These are phyloP conservation scores for Patellaria atrata DNA, from an alignment of 495 filamentous ascomycete genomes.

Conservation along the genomic window DNA sequence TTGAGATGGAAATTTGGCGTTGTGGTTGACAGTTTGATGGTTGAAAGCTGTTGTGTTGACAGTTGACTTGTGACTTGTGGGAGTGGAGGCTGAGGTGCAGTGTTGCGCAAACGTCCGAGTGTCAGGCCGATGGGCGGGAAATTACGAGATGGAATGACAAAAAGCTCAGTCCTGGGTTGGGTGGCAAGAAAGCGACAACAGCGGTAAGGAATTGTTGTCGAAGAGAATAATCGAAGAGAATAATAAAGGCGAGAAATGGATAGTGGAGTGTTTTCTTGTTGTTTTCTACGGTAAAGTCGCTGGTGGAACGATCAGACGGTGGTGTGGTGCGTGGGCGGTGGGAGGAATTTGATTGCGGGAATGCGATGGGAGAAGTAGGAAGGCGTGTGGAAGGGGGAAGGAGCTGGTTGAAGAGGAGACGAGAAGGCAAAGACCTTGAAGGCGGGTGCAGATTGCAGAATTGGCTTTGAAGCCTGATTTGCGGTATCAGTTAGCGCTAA, in stretches of 20 bases:
- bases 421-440: conserved; percentile 26
- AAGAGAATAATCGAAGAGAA: too few relatives aligned
- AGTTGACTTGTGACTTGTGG: conserved; percentile 1
- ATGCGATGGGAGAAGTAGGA: conserved; percentile 16
- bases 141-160: conserved; percentile 20
- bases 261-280: too few relatives aligned
- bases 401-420: conserved; percentile 21
- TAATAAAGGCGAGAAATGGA: conserved; percentile 26
- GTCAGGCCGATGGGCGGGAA: background rate
- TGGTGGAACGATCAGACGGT: conserved; percentile 8
- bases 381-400: conserved; percentile 21
- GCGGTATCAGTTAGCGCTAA: too few relatives aligned
- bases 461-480: too few relatives aligned
- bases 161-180: conserved; percentile 12
- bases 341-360: background rate
- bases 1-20: background rate
- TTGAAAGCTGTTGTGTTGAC: background rate
- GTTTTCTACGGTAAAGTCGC: too few relatives aligned
- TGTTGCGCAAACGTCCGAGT: too few relatives aligned
- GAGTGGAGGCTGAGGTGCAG: background rate
- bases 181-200: too few relatives aligned
- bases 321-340: background rate
- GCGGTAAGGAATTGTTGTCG: too few relatives aligned
- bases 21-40: conserved; percentile 6
- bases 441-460: too few relatives aligned